Conservation (phyloP, 2,329 filamentous ascomycete genomes). For the Waltergamsia citrina region DNA sequence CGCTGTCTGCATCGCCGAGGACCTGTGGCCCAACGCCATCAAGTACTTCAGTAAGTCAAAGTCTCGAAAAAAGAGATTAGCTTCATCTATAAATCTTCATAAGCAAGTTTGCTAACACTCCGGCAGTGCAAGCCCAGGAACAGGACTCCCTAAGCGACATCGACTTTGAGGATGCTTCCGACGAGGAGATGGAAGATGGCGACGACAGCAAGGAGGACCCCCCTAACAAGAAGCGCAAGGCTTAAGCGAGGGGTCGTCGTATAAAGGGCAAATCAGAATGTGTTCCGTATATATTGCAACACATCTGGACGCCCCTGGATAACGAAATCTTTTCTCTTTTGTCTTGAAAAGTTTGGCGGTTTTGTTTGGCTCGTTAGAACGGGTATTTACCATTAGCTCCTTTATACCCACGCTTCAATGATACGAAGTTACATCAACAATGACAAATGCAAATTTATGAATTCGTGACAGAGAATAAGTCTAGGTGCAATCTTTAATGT, state of each 20-base stretch:
- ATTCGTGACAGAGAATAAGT: too few relatives aligned
- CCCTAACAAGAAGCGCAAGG: slow-evolving; percentile 33
- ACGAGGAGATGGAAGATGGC: slow-evolving; percentile 28
- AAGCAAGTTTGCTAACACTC: slow-evolving; percentile 22
- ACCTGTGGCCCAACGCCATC: slow-evolving; percentile 80
- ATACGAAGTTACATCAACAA: not conserved
- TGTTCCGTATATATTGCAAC: too few relatives aligned
- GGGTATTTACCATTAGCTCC: too few relatives aligned
- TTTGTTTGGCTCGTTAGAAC: not conserved
- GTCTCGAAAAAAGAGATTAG: not conserved
- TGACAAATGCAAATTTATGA: too few relatives aligned
- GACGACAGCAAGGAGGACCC: slow-evolving; percentile 13
- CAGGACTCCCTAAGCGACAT: slow-evolving; percentile 56
- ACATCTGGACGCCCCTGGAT: too few relatives aligned
- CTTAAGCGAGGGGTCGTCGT: slow-evolving; percentile 18
- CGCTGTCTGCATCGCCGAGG: slow-evolving; percentile 72
- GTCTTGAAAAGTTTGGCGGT: not conserved
- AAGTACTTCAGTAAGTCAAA: slow-evolving; percentile 85
- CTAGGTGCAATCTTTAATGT: too few relatives aligned
- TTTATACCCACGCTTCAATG: not conserved
- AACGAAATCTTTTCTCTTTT: not conserved
- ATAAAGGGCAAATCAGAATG: too few relatives aligned
- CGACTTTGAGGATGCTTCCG: slow-evolving; percentile 55
- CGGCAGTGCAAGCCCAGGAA: slow-evolving; percentile 47
- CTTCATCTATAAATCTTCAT: not conserved